A percentile compares a stretch with the other conserved stretches of the same genome.
These are phyloP conservation scores for Fusarium stilboides DNA, from an alignment of 2,329 filamentous ascomycete species.

Conservation along the genomic window DNA sequence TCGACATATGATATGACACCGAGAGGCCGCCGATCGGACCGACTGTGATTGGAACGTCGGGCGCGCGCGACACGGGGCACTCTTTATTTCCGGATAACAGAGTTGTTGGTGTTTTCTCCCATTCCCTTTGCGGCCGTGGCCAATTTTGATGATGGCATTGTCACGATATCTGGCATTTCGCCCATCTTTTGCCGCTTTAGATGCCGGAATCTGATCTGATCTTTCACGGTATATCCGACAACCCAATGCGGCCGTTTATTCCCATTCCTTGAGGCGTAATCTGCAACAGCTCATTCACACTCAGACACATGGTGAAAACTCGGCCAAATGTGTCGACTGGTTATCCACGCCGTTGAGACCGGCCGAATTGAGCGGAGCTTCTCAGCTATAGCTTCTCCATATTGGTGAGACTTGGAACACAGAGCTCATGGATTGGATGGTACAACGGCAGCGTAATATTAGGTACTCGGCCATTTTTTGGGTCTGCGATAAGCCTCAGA, in stretches of 20 bases:
- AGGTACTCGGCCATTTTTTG: conserved; percentile 28
- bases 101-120: conserved; percentile 19
- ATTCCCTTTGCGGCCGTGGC: conserved; percentile 20
- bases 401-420: not conserved
- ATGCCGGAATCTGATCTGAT: conserved; percentile 29
- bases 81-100: conserved; percentile 32
- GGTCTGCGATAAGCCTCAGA: conserved; percentile 30
- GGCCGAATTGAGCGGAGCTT: conserved; percentile 30
- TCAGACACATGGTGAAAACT: conserved; percentile 29
- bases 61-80: conserved; percentile 1
- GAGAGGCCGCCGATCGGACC: conserved; percentile 37
- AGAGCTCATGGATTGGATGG: conserved; percentile 19
- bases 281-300: conserved; percentile 9
- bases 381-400: conserved; percentile 21
- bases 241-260: not conserved
- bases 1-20: conserved; percentile 35
- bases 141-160: conserved; percentile 25
- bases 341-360: conserved; percentile 32
- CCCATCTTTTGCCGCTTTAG: not conserved
- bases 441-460: not conserved
- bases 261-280: not conserved
- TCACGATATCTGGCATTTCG: conserved; percentile 23
- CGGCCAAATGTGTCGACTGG: conserved; percentile 27
- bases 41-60: conserved; percentile 36
- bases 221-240: conserved; percentile 20